phyloP scores from a whole-genome alignment of 2,329 filamentous ascomycete species.

The Pseudocercospora eumusae region DNA sequence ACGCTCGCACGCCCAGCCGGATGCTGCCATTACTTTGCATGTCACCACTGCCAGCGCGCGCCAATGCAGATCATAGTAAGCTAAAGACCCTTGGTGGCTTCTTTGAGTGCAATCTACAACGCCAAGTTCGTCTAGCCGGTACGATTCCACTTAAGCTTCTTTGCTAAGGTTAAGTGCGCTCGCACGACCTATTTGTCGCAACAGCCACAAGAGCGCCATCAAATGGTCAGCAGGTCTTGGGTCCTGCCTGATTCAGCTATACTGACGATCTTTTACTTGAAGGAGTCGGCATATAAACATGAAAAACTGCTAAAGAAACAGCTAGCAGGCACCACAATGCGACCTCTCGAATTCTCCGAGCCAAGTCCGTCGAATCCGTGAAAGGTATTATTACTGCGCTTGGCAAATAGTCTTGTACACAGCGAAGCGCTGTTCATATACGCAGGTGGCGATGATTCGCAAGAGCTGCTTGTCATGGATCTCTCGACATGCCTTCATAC shows the following conservation, averaged over 20 bases:
- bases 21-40: neutral
- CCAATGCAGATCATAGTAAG: neutral
- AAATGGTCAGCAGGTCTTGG: slow-evolving; percentile 3
- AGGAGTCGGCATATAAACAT: neutral
- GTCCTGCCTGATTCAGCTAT: neutral
- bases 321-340: neutral
- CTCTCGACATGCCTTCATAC: neutral
- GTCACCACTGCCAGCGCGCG: neutral
- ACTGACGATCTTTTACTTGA: neutral
- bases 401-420: neutral
- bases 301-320: neutral
- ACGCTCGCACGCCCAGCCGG: slow-evolving; percentile 1
- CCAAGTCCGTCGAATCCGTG: neutral
- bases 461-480: neutral
- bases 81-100: slow-evolving; percentile 3
- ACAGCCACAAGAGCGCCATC: neutral
- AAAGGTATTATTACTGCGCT: neutral
- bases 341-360: neutral
- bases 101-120: neutral
- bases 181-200: slow-evolving; percentile 1
- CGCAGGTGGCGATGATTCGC: neutral
- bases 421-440: neutral
- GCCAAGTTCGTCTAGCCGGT: neutral
- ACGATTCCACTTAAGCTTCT: slow-evolving; percentile 14
- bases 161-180: slow-evolving; percentile 16